These are phyloP conservation scores for Sclerotinia nivalis DNA, from an alignment of 2,329 filamentous ascomycete genomes.

Conservation along the genomic window DNA sequence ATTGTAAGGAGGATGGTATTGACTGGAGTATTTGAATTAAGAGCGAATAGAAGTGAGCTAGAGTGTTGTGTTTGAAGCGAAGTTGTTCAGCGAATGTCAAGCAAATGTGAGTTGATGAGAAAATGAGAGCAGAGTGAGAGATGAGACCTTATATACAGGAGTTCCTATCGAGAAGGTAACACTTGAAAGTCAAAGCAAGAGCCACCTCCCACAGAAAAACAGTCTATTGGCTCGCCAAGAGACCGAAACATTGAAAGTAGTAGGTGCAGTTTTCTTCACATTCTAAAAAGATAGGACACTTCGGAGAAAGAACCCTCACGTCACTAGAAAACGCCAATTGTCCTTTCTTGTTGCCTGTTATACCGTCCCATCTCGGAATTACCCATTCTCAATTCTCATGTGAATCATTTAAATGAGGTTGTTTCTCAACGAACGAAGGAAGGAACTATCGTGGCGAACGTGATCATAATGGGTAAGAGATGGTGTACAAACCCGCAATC, in stretches of 20 bases:
- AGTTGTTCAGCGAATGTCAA: slow-evolving; percentile 8
- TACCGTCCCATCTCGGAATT: background rate
- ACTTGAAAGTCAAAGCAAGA: slow-evolving; percentile 4
- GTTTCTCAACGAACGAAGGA: background rate
- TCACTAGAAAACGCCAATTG: slow-evolving; percentile 11
- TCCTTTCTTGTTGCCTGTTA: slow-evolving; percentile 12
- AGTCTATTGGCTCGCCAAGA: background rate
- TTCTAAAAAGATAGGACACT: background rate
- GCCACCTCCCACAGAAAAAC: background rate
- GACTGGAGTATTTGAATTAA: background rate
- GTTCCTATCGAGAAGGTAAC: background rate
- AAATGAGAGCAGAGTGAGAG: background rate
- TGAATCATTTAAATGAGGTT: slow-evolving; percentile 23
- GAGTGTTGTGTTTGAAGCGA: background rate
- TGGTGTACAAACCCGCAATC: background rate
- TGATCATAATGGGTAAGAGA: background rate
- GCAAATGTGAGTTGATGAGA: slow-evolving; percentile 6
- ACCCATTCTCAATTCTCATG: background rate
- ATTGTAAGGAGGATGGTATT: slow-evolving; percentile 3
- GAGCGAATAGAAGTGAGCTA: background rate
- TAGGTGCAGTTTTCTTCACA: background rate
- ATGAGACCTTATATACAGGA: background rate
- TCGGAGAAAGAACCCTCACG: background rate
- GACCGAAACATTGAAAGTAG: background rate
- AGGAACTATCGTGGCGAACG: slow-evolving; percentile 3